Percentiles rank a stretch among this genome's conserved stretches.
These are phyloP conservation scores for Pulveroboletus sp. DNA, from an alignment of 768 basidiomycete genomes.

Conservation along the genomic window DNA sequence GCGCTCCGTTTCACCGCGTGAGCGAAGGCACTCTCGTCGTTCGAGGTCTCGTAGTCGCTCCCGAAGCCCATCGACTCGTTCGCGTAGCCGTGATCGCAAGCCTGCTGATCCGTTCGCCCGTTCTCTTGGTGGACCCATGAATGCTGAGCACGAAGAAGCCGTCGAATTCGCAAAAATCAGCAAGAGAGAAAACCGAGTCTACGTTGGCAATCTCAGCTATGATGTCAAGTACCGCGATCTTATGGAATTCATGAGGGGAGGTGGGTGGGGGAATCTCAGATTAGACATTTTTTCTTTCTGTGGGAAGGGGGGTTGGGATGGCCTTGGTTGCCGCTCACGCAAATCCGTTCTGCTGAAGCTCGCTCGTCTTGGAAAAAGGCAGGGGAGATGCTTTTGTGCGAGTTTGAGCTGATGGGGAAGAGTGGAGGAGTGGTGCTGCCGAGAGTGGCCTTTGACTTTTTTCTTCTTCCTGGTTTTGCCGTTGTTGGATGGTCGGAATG, in stretches of 20 bases:
- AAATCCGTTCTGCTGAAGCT: conserved; percentile 35
- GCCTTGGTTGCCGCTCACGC: conserved; percentile 29
- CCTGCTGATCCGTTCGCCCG: conserved; percentile 64
- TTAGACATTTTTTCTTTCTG: conserved; percentile 49
- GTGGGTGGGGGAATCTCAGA: conserved; percentile 87
- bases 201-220: conserved; percentile 98
- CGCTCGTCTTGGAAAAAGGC: conserved; percentile 33
- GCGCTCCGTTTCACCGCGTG: conserved; percentile 62
- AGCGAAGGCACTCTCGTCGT: conserved; percentile 51
- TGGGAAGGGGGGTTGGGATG: conserved; percentile 30
- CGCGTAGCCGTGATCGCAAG: conserved; percentile 57
- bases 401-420: conserved; percentile 37
- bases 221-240: conserved; percentile 98
- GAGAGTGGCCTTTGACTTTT: conserved; percentile 39
- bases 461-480: conserved; percentile 39
- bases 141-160: conserved; percentile 89
- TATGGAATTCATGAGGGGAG: conserved; percentile 99
- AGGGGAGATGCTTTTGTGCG: conserved; percentile 28
- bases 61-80: conserved; percentile 46
- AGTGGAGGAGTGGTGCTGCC: conserved; percentile 28
- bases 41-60: conserved; percentile 65
- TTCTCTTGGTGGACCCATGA: conserved; percentile 85
- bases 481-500: conserved; percentile 50
- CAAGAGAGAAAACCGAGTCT: conserved; percentile 98
- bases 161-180: conserved; percentile 92